Evolutionary conservation across 2,329 filamentous ascomycete genomes (phyloP).

Genomic region (Alternaria triticimaculans): DNA sequence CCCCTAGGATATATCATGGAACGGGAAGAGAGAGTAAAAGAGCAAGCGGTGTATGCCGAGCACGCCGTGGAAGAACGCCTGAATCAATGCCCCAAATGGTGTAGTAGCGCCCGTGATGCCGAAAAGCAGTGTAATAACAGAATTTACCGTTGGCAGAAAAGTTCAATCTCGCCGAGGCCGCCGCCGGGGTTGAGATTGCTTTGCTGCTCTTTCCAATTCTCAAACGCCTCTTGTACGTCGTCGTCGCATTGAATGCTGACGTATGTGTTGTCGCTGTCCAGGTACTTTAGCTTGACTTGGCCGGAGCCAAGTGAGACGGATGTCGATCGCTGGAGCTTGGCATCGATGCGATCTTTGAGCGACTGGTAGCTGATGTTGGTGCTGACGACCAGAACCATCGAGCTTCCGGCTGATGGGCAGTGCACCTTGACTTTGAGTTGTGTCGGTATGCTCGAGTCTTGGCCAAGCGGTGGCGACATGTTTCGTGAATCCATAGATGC

Average conservation of each 20-base stretch:
- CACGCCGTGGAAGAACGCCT: slow-evolving; percentile 4
- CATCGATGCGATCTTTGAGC: slow-evolving; percentile 92
- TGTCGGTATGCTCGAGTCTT: slow-evolving; percentile 59
- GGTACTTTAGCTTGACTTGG: slow-evolving; percentile 85
- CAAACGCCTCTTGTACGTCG: slow-evolving; percentile 93
- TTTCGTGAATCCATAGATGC: slow-evolving; percentile 48
- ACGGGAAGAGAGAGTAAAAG: not conserved
- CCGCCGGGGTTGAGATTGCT: slow-evolving; percentile 63
- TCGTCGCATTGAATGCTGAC: slow-evolving; percentile 95
- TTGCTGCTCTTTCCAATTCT: slow-evolving; percentile 86
- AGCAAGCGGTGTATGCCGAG: not conserved
- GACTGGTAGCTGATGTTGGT: slow-evolving; percentile 96
- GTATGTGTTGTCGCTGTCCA: slow-evolving; percentile 84
- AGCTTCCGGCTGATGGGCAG: slow-evolving; percentile 77
- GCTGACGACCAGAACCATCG: slow-evolving; percentile 93
- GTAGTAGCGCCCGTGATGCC: not conserved
- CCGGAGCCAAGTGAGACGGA: slow-evolving; percentile 82
- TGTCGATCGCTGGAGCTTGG: slow-evolving; percentile 87
- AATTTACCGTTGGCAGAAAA: slow-evolving; percentile 48
- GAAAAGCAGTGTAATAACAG: not conserved
- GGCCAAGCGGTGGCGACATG: slow-evolving; percentile 46
- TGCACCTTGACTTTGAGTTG: slow-evolving; percentile 97
- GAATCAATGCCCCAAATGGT: slow-evolving; percentile 3
- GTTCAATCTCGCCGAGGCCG: slow-evolving; percentile 85
- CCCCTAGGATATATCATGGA: not conserved